Evolutionary conservation across 108 stramenopile species (phyloP), one percentile per base, ranked within the genome.

Genomic region (Conticribra weissflogii): DNA sequence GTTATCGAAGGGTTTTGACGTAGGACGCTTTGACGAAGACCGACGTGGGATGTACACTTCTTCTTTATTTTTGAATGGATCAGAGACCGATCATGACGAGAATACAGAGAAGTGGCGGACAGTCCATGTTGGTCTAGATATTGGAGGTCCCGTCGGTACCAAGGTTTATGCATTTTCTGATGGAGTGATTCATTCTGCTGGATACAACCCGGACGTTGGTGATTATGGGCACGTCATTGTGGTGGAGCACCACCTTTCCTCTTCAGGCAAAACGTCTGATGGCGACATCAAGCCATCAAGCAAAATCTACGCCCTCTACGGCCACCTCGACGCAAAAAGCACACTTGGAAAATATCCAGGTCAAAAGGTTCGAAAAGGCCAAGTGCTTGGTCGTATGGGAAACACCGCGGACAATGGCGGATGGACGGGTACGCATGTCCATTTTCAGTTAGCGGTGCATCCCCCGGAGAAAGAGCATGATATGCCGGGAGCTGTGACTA

Each of bases 201-300:
- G 93, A 2, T 91, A 90, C 74, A 94, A 94, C 83, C 62, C 84
- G 14, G 87, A 78, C 15, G 53, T 74, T 9, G 93, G 93, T 1
- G 93, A 94, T 65, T 94, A 94, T 75, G 93, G 93, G 1, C 61
- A 91, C 66, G 90, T 89, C 1, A 71, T 94, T 23, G 89, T 94
- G 8, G 66, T 94, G 27, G 78, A 90, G 59, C 88, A 94, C 68
- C n/a, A 48, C 7, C 54, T 91, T 33, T 54, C 41, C 25, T 46
- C 48, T 53, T 53, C 14, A 5, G 12, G 5, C 36, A 41, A 5
- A 5, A 41, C 36, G 36, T 41, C 36, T 9, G 36, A 41, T 19
- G n/a, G 14, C 3, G 29, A 33, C 52, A 16, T 62, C 19, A 23
- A 50, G 8, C 28, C 17, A 28, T 28, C 7, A 8, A 31, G 14